Evolutionary conservation across 2,329 filamentous ascomycete species (phyloP), one percentile per base, ranked within the genome.

Genomic region (Hyphodiscus sp.): DNA sequence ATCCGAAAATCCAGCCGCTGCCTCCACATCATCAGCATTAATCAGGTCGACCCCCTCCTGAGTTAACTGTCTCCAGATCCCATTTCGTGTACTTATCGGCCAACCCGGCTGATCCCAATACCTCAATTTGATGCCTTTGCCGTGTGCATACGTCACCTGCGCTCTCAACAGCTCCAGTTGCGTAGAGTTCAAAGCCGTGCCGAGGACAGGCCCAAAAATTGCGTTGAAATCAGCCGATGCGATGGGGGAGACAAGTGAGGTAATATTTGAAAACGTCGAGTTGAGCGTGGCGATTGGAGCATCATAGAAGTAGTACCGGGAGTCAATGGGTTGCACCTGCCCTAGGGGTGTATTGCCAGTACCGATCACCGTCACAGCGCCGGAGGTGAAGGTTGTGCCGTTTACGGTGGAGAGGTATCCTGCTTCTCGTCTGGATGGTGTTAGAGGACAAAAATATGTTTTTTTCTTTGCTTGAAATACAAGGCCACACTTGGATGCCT

Each of bases 71-170:
- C 74, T 70, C 81, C 82, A 85, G 7, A 85, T 68, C 23, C 70
- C 70, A 63, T 83, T 77, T 47, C 81, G 70, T 29, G 75, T 65
- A 26, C 69, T 69, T 4, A 78, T 63, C 2, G 81, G 81, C 81
- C 81, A 83, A 9, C 65, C 67, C 0, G 82, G 82, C 29, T 78
- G 71, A 23, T 77, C 76, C 82, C 82, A 85, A 61, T 83, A 85
- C 49, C 82, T 69, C 4, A 76, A 72, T 62, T 75, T 76, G 45
- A 66, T 66, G 1, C 81, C 80, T 56, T 74, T 72, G 11, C 61
- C 64, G 58, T 81, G 77, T 45, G 63, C 81, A 45, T 69, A 66
- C 18, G 65, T 58, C 15, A 82, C 66, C 47, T 81, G 77, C 15
- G 58, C 55, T 47, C 71, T 67, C 45, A 82, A 57, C 20, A 67